Percentiles rank a stretch among this genome's conserved stretches.
Evolutionary conservation across 2,329 filamentous ascomycete species (phyloP).

Genomic region (Aspergillus ochraceus): DNA sequence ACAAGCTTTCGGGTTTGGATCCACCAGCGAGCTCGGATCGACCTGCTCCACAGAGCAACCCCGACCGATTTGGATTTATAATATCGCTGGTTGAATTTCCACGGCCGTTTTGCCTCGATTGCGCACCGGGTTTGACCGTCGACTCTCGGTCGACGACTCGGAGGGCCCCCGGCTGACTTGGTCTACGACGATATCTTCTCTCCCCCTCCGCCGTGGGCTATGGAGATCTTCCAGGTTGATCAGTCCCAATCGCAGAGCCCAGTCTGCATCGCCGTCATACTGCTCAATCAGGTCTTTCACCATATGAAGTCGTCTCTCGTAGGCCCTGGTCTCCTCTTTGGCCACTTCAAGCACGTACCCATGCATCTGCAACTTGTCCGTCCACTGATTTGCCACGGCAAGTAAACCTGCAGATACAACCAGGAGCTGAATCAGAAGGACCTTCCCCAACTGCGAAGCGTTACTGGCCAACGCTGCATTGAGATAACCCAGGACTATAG

Average conservation of each 20-base stretch:
- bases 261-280: background rate
- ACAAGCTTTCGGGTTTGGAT: background rate
- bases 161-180: background rate
- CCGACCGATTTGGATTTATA: background rate
- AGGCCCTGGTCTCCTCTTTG: background rate
- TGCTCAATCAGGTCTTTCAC: background rate
- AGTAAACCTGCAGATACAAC: background rate
- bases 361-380: constrained; percentile 1
- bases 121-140: background rate
- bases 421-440: background rate
- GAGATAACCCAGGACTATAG: background rate
- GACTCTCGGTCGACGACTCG: background rate
- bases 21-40: background rate
- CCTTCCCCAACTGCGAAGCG: background rate
- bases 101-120: background rate
- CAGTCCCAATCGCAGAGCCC: background rate
- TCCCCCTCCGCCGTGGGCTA: no score
- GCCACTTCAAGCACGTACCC: background rate
- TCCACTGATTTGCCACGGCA: background rate
- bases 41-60: background rate
- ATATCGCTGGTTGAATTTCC: background rate
- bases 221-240: background rate
- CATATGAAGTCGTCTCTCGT: background rate
- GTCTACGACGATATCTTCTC: background rate
- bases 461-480: background rate